phyloP scores from a whole-genome alignment of 2,329 filamentous ascomycete species.

The Exserohilum rostratum region DNA sequence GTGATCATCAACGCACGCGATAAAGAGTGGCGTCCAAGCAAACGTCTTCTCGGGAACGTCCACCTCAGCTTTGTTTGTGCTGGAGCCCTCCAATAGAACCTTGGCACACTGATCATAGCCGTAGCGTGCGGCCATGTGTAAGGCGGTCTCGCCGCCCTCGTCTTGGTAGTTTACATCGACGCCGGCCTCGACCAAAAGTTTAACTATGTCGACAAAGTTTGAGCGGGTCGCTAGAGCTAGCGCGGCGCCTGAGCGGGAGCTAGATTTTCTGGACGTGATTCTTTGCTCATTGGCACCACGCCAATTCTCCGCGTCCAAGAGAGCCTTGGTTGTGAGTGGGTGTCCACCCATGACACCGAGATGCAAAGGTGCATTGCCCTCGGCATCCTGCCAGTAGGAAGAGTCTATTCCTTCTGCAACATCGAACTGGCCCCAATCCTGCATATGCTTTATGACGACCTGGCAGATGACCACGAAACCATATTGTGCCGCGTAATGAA shows the following conservation, averaged over 20 bases:
- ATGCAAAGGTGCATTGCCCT: conserved; percentile 89
- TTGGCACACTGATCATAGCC: conserved; percentile 81
- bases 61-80: conserved; percentile 73
- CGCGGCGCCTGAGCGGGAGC: conserved; percentile 85
- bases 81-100: conserved; percentile 73
- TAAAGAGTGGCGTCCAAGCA: conserved; percentile 93
- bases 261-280: conserved; percentile 68
- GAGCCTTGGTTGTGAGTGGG: conserved; percentile 78
- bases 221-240: conserved; percentile 86
- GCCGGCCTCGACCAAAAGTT: conserved; percentile 84
- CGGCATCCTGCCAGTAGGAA: conserved; percentile 85
- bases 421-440: conserved; percentile 86
- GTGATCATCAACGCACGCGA: conserved; percentile 89
- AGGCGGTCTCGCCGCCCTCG: conserved; percentile 83
- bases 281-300: conserved; percentile 67
- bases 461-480: conserved; percentile 91
- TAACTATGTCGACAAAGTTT: conserved; percentile 83
- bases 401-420: conserved; percentile 86
- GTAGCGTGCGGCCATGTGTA: conserved; percentile 90
- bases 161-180: conserved; percentile 95
- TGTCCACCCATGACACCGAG: conserved; percentile 92
- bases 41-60: conserved; percentile 84
- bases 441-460: conserved; percentile 85
- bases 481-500: conserved; percentile 95
- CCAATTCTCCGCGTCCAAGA: conserved; percentile 83